Evolutionary conservation across 139 green algal genomes (phyloP).

Genomic region (Closterium sp.): DNA sequence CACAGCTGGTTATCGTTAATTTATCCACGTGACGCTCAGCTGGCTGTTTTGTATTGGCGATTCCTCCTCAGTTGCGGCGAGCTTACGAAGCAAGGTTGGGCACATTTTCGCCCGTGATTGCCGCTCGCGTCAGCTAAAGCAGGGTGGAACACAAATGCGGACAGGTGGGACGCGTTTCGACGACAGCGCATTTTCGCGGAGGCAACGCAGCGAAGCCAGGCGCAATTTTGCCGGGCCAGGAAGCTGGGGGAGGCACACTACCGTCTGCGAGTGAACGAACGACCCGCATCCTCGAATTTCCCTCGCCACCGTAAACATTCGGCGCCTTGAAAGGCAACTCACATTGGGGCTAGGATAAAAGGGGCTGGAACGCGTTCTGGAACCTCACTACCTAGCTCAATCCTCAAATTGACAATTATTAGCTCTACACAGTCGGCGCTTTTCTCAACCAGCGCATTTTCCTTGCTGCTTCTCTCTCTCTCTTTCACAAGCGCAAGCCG

Average conservation of each 20-base stretch:
- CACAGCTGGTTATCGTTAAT: background rate
- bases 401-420: background rate
- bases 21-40: background rate
- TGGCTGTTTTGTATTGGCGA: background rate
- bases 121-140: background rate
- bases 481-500: too few relatives aligned
- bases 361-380: background rate
- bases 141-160: background rate
- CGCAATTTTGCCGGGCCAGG: background rate
- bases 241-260: background rate
- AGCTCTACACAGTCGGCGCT: too few relatives aligned
- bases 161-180: background rate
- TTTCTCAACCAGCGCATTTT: background rate
- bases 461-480: background rate
- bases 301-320: too few relatives aligned
- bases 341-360: too few relatives aligned
- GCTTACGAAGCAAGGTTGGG: background rate
- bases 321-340: too few relatives aligned
- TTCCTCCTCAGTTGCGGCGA: background rate
- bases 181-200: background rate
- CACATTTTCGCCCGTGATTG: background rate
- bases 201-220: background rate
- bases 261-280: background rate
- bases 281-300: background rate
- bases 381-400: background rate